Evolutionary conservation across 1,284 basidiomycete species (phyloP).

Genomic region (Malassezia sympodialis): DNA sequence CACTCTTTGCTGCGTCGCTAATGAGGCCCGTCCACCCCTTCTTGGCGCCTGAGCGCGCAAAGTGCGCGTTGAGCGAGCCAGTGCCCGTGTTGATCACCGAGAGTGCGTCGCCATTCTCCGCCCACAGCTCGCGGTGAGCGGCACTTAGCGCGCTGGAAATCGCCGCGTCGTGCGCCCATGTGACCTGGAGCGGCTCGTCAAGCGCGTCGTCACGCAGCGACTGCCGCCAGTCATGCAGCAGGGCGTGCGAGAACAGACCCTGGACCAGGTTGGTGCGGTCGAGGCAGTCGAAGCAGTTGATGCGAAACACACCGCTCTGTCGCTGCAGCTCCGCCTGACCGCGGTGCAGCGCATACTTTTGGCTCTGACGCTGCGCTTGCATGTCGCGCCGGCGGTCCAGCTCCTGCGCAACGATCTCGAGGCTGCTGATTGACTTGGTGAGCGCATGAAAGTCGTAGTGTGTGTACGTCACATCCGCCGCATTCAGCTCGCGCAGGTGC

Average conservation of each 20-base stretch:
- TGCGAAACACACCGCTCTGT: constrained; percentile 82
- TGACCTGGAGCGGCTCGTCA: neutral
- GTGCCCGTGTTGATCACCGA: constrained; percentile 86
- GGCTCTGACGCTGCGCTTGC: constrained; percentile 59
- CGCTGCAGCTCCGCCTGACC: constrained; percentile 8
- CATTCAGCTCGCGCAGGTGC: constrained; percentile 13
- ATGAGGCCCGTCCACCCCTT: constrained; percentile 58
- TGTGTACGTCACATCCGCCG: constrained; percentile 4
- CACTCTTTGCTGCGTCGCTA: constrained; percentile 89
- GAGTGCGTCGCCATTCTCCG: constrained; percentile 50
- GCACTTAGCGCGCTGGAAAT: constrained; percentile 59
- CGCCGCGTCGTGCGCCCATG: constrained; percentile 36
- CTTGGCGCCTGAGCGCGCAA: constrained; percentile 76
- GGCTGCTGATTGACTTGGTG: constrained; percentile 64
- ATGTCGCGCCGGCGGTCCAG: constrained; percentile 54
- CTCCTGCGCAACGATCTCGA: constrained; percentile 72
- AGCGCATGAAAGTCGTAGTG: constrained; percentile 89
- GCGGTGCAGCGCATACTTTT: constrained; percentile 60
- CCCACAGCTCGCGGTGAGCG: constrained; percentile 86
- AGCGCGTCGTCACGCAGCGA: neutral
- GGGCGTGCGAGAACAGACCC: constrained; percentile 52
- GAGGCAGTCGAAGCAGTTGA: constrained; percentile 89
- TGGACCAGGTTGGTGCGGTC: constrained; percentile 98
- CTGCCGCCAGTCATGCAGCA: constrained; percentile 18
- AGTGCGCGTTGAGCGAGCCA: constrained; percentile 87